These are phyloP conservation scores for Trichoderma koningiopsis DNA, from an alignment of 2,329 filamentous ascomycete genomes.

Conservation along the genomic window DNA sequence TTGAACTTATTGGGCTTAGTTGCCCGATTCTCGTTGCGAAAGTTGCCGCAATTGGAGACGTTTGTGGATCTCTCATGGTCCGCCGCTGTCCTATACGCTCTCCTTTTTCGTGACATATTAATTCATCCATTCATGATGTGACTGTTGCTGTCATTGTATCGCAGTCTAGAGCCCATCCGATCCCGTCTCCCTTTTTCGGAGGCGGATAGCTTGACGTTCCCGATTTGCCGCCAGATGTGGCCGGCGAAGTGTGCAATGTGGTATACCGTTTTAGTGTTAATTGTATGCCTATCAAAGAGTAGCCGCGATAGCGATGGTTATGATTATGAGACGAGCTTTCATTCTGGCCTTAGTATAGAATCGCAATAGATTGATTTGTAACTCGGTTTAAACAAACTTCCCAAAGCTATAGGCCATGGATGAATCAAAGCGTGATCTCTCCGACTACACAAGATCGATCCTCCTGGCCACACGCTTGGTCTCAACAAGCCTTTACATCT, in stretches of 20 bases:
- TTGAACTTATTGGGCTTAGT: background rate
- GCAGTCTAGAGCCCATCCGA: background rate
- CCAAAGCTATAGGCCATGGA: background rate
- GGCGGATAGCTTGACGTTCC: slow-evolving; percentile 1
- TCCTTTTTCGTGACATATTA: background rate
- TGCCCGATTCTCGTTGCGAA: background rate
- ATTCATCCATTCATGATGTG: background rate
- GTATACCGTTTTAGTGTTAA: background rate
- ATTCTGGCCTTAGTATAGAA: background rate
- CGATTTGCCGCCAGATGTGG: background rate
- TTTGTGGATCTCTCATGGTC: background rate
- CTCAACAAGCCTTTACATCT: background rate
- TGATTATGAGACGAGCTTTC: background rate
- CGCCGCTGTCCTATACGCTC: background rate
- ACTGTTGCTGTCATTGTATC: background rate
- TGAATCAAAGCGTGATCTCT: background rate
- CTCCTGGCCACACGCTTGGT: background rate
- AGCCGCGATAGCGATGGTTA: background rate
- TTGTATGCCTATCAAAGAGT: background rate
- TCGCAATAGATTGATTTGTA: background rate
- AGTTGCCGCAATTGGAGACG: background rate
- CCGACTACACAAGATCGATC: background rate
- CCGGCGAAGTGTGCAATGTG: background rate
- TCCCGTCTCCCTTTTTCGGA: background rate
- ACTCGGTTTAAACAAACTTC: background rate